Percentiles rank a stretch among this genome's conserved stretches.
Evolutionary conservation across 768 basidiomycete genomes (phyloP).

Genomic region (Steccherinum ochraceum): DNA sequence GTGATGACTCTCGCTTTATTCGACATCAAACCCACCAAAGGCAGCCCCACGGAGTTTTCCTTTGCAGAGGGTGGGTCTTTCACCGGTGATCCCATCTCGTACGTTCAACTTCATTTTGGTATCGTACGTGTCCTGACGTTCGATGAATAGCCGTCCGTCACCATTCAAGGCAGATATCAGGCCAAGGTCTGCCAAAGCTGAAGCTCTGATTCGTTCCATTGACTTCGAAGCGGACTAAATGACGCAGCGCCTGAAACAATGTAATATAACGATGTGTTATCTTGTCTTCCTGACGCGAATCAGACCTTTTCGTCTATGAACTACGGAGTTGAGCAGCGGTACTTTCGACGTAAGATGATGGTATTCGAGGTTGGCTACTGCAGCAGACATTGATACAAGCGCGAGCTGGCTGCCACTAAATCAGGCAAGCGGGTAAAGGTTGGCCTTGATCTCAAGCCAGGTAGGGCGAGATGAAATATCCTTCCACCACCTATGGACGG

Average conservation of each 20-base stretch:
- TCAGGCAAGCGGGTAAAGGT: too few species aligned
- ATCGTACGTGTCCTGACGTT: background rate
- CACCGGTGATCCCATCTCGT: background rate
- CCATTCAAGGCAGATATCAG: constrained; percentile 14
- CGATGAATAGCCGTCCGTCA: constrained; percentile 11
- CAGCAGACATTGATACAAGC: too few species aligned
- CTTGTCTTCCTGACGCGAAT: too few species aligned
- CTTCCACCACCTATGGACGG: constrained; percentile 38
- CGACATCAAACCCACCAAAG: constrained; percentile 12
- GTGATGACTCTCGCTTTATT: constrained; percentile 27
- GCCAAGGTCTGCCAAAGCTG: constrained; percentile 5
- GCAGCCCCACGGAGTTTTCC: background rate
- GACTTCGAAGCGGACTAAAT: background rate
- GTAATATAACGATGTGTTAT: too few species aligned
- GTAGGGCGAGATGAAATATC: constrained; percentile 34
- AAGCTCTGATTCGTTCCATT: constrained; percentile 1
- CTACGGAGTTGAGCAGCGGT: too few species aligned
- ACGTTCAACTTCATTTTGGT: background rate
- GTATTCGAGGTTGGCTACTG: too few species aligned
- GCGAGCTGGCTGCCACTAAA: too few species aligned
- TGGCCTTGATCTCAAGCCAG: constrained; percentile 36
- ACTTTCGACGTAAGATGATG: too few species aligned
- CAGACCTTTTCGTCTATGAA: too few species aligned
- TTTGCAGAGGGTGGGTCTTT: background rate
- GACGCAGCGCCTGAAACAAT: too few species aligned